phyloP scores from a whole-genome alignment of 2,329 filamentous ascomycete genomes.

The Curvularia sp. region DNA sequence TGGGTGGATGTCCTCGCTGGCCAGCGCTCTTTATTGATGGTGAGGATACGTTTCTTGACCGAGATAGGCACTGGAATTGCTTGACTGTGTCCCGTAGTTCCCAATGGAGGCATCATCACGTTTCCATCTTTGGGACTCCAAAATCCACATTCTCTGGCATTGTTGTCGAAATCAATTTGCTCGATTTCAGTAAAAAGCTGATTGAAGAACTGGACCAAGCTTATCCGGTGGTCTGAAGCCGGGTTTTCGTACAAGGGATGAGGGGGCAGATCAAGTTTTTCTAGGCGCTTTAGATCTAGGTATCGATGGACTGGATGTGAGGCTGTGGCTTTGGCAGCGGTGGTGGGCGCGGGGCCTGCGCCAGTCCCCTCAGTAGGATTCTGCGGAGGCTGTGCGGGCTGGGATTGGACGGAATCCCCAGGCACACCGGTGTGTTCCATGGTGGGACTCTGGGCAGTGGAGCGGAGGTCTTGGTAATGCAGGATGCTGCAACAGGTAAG shows the following conservation, averaged over 20 bases:
- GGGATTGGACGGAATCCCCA: constrained; percentile 12
- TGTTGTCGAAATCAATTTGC: constrained; percentile 26
- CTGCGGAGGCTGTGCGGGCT: background rate
- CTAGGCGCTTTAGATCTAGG: constrained; percentile 18
- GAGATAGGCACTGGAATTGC: constrained; percentile 14
- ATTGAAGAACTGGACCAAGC: constrained; percentile 26
- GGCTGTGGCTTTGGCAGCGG: background rate
- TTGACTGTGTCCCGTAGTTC: background rate
- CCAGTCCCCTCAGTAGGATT: background rate
- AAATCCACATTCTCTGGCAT: constrained; percentile 20
- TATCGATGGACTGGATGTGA: constrained; percentile 8
- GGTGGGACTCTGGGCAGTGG: constrained; percentile 13
- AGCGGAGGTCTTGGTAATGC: constrained; percentile 26
- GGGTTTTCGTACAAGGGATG: constrained; percentile 22
- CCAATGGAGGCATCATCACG: constrained; percentile 22
- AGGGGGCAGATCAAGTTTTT: constrained; percentile 27
- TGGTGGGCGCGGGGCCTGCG: too few species aligned
- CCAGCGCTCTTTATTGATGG: constrained; percentile 63
- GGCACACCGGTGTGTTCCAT: constrained; percentile 12
- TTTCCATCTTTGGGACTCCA: constrained; percentile 21
- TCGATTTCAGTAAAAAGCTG: constrained; percentile 28
- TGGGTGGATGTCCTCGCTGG: constrained; percentile 65
- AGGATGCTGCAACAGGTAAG: constrained; percentile 6
- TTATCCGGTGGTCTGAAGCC: constrained; percentile 9
- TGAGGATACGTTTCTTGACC: constrained; percentile 29